These are phyloP conservation scores for Fusarium mangiferae DNA, from an alignment of 2,329 filamentous ascomycete genomes.

Conservation along the genomic window DNA sequence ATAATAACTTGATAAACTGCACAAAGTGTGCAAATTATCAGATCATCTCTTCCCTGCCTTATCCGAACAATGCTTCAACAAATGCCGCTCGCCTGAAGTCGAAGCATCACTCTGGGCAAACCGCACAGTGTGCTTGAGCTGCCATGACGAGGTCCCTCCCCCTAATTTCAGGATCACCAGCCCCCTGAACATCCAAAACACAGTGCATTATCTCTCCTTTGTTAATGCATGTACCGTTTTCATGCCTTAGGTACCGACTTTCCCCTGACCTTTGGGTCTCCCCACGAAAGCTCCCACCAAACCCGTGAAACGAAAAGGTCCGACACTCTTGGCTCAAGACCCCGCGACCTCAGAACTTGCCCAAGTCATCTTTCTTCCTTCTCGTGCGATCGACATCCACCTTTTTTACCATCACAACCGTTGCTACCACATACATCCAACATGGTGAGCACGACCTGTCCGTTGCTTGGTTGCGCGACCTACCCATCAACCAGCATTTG, in stretches of 20 bases:
- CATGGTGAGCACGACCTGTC: constrained; percentile 45
- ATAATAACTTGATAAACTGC: neutral
- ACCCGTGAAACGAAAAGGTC: constrained; percentile 42
- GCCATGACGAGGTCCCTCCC: neutral
- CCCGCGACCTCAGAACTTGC: constrained; percentile 46
- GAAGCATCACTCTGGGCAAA: constrained; percentile 2
- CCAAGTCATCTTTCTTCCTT: constrained; percentile 44
- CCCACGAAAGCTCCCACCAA: constrained; percentile 46
- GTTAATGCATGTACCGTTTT: constrained; percentile 11
- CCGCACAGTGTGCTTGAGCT: constrained; percentile 33
- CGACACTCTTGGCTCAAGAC: constrained; percentile 44
- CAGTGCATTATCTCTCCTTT: constrained; percentile 19
- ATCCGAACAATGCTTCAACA: neutral
- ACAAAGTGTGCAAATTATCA: neutral
- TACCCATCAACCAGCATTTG: neutral
- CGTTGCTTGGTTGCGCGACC: constrained; percentile 2
- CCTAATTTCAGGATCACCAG: neutral
- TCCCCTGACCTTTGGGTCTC: constrained; percentile 35
- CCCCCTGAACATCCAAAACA: constrained; percentile 3
- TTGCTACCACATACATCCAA: constrained; percentile 36
- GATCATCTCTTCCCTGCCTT: neutral
- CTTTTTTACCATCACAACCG: constrained; percentile 31
- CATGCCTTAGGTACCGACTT: constrained; percentile 40
- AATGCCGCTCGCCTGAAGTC: neutral
- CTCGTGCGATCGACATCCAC: constrained; percentile 42